Evolutionary conservation across 2,329 filamentous ascomycete species (phyloP).

Genomic region (Colletotrichum sp.): DNA sequence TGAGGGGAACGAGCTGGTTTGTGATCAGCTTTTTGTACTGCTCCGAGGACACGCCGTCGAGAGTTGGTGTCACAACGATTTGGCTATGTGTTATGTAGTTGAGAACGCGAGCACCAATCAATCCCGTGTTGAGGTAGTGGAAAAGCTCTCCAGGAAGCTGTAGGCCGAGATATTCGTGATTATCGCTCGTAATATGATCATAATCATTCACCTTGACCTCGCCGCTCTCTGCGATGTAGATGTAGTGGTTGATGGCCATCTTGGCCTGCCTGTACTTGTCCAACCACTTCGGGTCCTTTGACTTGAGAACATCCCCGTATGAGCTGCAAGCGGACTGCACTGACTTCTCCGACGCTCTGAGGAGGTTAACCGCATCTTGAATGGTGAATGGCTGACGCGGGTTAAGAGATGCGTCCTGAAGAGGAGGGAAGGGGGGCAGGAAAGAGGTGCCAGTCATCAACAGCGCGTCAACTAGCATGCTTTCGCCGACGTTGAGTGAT

Average conservation of each 20-base stretch:
- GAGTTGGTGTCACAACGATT: slow-evolving; percentile 78
- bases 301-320: slow-evolving; percentile 79
- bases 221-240: slow-evolving; percentile 79
- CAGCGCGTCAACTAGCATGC: slow-evolving; percentile 82
- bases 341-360: slow-evolving; percentile 72
- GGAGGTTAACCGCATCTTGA: slow-evolving; percentile 77
- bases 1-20: slow-evolving; percentile 73
- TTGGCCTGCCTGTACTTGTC: slow-evolving; percentile 87
- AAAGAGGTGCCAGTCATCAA: slow-evolving; percentile 85
- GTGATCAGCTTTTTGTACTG: slow-evolving; percentile 84
- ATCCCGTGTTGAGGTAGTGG: slow-evolving; percentile 83
- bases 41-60: slow-evolving; percentile 80
- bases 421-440: slow-evolving; percentile 77
- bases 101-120: slow-evolving; percentile 80
- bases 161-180: slow-evolving; percentile 89
- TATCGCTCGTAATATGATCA: slow-evolving; percentile 78
- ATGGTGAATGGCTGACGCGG: slow-evolving; percentile 66
- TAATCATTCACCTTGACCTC: slow-evolving; percentile 76
- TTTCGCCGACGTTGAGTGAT: slow-evolving; percentile 67
- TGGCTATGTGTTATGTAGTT: slow-evolving; percentile 84
- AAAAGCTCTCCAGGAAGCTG: slow-evolving; percentile 89
- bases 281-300: slow-evolving; percentile 76
- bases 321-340: slow-evolving; percentile 77
- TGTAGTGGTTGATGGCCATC: slow-evolving; percentile 86
- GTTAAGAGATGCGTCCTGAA: slow-evolving; percentile 65